These are phyloP conservation scores for Penicillium aurantiogriseum DNA, from an alignment of 2,329 filamentous ascomycete species.

Conservation along the genomic window DNA sequence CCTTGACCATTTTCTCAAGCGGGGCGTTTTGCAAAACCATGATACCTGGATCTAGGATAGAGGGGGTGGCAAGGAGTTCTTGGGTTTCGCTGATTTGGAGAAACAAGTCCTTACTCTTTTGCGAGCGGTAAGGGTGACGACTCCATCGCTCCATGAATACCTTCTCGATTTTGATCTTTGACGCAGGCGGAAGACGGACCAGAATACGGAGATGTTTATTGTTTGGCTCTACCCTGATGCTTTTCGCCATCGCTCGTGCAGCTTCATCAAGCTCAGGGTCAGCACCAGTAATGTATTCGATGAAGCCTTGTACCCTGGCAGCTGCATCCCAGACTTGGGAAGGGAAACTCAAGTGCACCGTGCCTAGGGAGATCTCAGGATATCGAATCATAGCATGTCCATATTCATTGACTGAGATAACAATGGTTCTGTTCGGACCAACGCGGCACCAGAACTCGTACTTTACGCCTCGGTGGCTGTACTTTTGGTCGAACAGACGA, in stretches of 20 bases:
- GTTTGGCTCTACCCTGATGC: constrained; percentile 35
- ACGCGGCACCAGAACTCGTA: constrained; percentile 45
- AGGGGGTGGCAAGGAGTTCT: constrained; percentile 29
- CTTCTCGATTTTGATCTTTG: constrained; percentile 30
- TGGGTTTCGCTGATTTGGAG: constrained; percentile 42
- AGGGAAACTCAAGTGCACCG: constrained; percentile 42
- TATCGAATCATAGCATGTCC: constrained; percentile 31
- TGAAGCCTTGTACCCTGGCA: constrained; percentile 30
- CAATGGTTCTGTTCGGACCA: constrained; percentile 28
- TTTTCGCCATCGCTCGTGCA: constrained; percentile 33
- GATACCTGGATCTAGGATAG: constrained; percentile 21
- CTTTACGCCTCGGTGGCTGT: constrained; percentile 23
- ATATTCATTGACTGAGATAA: constrained; percentile 35
- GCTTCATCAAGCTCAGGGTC: constrained; percentile 29
- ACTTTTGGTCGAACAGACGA: constrained; percentile 30
- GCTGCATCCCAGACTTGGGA: constrained; percentile 42
- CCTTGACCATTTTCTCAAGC: constrained; percentile 31
- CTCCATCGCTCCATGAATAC: constrained; percentile 38
- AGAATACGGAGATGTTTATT: constrained; percentile 29
- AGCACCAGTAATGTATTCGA: constrained; percentile 22
- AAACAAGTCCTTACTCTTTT: constrained; percentile 26
- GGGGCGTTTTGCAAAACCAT: constrained; percentile 30
- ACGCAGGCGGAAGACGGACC: constrained; percentile 21
- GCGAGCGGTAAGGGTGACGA: constrained; percentile 28
- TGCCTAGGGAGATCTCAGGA: constrained; percentile 30